Conservation (phyloP, 768 basidiomycete genomes). For the Baorangia bicolor region DNA sequence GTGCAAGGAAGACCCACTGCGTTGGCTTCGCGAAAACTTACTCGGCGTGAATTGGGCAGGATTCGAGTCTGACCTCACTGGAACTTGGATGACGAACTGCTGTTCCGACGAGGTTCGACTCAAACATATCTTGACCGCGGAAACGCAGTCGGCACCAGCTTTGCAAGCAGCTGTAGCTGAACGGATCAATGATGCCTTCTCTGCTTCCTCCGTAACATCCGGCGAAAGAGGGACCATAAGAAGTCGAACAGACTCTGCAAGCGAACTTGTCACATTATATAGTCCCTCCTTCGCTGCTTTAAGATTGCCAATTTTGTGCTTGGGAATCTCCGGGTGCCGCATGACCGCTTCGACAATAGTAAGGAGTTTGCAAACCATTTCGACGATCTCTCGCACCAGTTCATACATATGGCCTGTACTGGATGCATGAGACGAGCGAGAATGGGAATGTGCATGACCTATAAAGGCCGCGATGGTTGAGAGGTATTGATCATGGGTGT, state of each 20-base stretch:
- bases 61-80: constrained; percentile 46
- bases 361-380: constrained; percentile 88
- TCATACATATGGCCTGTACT: constrained; percentile 94
- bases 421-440: constrained; percentile 85
- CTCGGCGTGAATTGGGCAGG: constrained; percentile 46
- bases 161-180: constrained; percentile 88
- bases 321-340: constrained; percentile 67
- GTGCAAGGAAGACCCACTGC: constrained; percentile 39
- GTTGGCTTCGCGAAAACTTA: constrained; percentile 44
- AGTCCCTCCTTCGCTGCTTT: constrained; percentile 73
- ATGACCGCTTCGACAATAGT: constrained; percentile 89
- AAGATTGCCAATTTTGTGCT: constrained; percentile 62
- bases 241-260: constrained; percentile 84
- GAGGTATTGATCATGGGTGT: constrained; percentile 85
- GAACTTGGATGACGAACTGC: constrained; percentile 65
- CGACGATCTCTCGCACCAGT: constrained; percentile 91
- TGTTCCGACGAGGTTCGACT: constrained; percentile 59
- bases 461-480: constrained; percentile 97
- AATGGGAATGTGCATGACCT: constrained; percentile 93
- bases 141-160: constrained; percentile 85
- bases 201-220: constrained; percentile 71
- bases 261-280: constrained; percentile 79
- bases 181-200: constrained; percentile 72
- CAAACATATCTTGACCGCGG: constrained; percentile 81
- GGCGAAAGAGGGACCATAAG: constrained; percentile 54